phyloP scores from a whole-genome alignment of 164 flowering plant species.

The Aristolochia fimbriata region DNA sequence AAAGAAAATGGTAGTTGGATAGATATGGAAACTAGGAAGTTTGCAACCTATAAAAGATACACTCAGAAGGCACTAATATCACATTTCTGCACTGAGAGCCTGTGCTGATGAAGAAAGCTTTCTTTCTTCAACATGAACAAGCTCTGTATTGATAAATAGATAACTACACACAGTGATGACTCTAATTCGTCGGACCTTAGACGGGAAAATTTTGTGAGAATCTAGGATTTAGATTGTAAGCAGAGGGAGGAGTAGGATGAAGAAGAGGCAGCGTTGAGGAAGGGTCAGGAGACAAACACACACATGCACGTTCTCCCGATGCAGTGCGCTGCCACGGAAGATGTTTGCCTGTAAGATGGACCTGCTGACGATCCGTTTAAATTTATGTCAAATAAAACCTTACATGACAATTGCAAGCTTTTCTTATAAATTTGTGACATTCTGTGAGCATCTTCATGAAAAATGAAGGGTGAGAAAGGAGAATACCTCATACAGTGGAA shows the following conservation, averaged over 20 bases:
- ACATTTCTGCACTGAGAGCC: no score
- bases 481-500: slow-evolving; percentile 14
- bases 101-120: no score
- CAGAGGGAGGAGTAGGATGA: slow-evolving; percentile 24
- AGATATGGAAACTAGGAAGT: no score
- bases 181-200: no score
- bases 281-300: slow-evolving; percentile 95
- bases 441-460: slow-evolving; percentile 5
- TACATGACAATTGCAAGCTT: slow-evolving; percentile 36
- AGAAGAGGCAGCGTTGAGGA: slow-evolving; percentile 66
- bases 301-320: slow-evolving; percentile 87
- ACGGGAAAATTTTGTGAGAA: no score
- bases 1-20: no score
- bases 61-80: no score
- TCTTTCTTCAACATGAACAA: no score
- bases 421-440: slow-evolving; percentile 17
- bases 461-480: slow-evolving; percentile 3
- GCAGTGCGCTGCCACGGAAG: slow-evolving; percentile 92
- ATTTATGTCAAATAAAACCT: slow-evolving; percentile 62
- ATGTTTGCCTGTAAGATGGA: slow-evolving; percentile 68
- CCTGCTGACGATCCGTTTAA: slow-evolving; percentile 92
- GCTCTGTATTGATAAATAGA: no score
- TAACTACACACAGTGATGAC: no score
- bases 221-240: no score
- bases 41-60: no score